Evolutionary conservation across 495 filamentous ascomycete species (phyloP), one percentile per base, ranked within the genome.

Genomic region (Neurospora pannonica): DNA sequence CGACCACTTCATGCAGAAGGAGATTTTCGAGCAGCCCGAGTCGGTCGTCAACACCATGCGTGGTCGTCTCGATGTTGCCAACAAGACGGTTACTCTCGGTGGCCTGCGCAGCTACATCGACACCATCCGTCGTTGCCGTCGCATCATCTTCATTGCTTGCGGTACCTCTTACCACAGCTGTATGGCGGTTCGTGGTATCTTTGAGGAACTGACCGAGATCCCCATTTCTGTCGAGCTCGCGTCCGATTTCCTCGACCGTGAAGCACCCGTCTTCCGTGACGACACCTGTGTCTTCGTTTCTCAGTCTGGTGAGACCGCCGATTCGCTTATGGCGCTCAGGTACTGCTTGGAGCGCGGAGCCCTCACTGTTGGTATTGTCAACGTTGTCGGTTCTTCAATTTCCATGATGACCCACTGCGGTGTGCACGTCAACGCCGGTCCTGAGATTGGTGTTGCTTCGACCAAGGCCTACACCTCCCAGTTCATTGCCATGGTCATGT

Each of bases 1-100:
- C 84, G 96, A 99, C 81, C 96, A 99, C 84, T 99, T 98, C 88
- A 99, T 99, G 96, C 97, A 99, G 82, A 99, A 99, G 88, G 96
- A 99, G 82, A 99, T 99, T 80, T 99, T 98, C 83, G 96, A 99
- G 86, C 96, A 99, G 85, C 96, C 96, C 74, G 96, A 99, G 85
- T 99, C 96, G 6, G 94, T 99, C 74, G 91, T 99, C 85, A 99
- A 99, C 88, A 98, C 97, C 60, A 99, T 99, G 96, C 92, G 96
- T 89, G 96, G 96, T 83, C 97, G 96, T 84, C 86, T 99, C 76
- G 97, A 99, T 82, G 88, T 92, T 71, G 91, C 88, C 73, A 95
- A 98, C 86, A 96, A 97, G 88, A 90, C 88, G 71, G 95, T 99
- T 70, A 99, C 95, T 5, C 90, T 99, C 40, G 96, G 96, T 86